Conservation (phyloP, 768 basidiomycete genomes). For the Daedaleopsis nitida region DNA sequence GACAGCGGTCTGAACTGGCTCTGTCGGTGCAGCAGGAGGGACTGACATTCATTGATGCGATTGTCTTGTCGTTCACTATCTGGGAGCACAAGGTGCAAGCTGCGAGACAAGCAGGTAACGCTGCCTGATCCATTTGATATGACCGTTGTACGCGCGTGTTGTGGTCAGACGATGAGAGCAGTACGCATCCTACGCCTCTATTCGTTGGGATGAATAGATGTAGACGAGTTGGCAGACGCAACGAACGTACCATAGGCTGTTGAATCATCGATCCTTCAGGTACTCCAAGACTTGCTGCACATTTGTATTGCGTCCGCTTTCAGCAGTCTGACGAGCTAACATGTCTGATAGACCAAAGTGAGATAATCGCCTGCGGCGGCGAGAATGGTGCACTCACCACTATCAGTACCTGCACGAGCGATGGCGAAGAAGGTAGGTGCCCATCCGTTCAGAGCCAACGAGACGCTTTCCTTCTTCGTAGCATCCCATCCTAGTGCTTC, state of each 20-base stretch:
- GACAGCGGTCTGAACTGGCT: neutral
- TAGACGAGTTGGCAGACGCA: neutral
- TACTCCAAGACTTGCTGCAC: slow-evolving; percentile 7
- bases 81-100: neutral
- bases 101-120: neutral
- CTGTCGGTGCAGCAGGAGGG: too few species aligned
- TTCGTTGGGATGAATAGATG: neutral
- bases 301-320: slow-evolving; percentile 5
- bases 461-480: neutral
- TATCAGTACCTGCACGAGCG: slow-evolving; percentile 18
- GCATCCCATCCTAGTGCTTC: slow-evolving; percentile 25
- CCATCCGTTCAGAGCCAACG: slow-evolving; percentile 18
- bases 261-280: slow-evolving; percentile 4
- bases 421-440: slow-evolving; percentile 23
- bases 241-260: neutral
- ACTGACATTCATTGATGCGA: neutral
- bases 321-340: slow-evolving; percentile 8
- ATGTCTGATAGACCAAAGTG: neutral
- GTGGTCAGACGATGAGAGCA: too few species aligned
- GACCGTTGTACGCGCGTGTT: too few species aligned
- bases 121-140: neutral
- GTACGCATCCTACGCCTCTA: too few species aligned
- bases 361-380: too few species aligned
- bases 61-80: slow-evolving; percentile 1
- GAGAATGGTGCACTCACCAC: slow-evolving; percentile 9